Base-by-base conservation (phyloP, 805 yeast genomes). In the Schwanniomyces yamadae region DNA sequence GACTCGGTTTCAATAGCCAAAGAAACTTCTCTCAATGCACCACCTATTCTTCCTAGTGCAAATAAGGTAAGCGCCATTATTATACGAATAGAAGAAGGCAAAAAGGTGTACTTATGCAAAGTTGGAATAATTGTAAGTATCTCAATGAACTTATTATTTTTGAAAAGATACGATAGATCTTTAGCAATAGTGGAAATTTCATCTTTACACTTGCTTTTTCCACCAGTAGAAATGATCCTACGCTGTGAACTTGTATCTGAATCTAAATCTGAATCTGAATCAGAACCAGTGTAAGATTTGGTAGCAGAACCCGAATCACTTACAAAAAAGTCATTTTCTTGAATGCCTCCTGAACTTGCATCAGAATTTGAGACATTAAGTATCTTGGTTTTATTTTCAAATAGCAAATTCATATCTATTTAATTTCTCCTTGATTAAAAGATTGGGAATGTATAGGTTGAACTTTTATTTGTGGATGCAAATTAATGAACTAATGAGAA, bases 11-110 rank as follows among this genome's bases (percentile, higher is more conserved):
- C 66, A 10, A 57, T 49, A 3, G 55, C 46, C 7, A 59, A 18
- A 1, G 62, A 50, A 11, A 55, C 32, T 31, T 56, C 55, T 16
- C 66, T 35, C 10, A 57, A 36, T 1, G 51, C 61, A 6, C 51
- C 49, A 12, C 42, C 46, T 12, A 40, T 23, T 13, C 64, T 34
- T 2, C 66, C 64, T 10, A 58, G 28, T 6, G 41, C 33, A 31
- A 55, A 48, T 23, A 59, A 36, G 2, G 53, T 40, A 9, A 51
- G 36, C 4, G 57, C 45, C 6, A 54, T 15, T 5, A 49, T 30
- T 7, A 52, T 36, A 15, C 57, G 37, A 17, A 41, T 40, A 8
- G 39, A 26, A 22, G 33, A 13, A 12, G 49, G 37, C 4, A 45
- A 28, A 8, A 39, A 16, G n/a, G 17, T 31, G 15, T n/a, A 31